Base-by-base conservation (phyloP, 2,329 filamentous ascomycete genomes). In the Sporothrix euskadiensis region DNA sequence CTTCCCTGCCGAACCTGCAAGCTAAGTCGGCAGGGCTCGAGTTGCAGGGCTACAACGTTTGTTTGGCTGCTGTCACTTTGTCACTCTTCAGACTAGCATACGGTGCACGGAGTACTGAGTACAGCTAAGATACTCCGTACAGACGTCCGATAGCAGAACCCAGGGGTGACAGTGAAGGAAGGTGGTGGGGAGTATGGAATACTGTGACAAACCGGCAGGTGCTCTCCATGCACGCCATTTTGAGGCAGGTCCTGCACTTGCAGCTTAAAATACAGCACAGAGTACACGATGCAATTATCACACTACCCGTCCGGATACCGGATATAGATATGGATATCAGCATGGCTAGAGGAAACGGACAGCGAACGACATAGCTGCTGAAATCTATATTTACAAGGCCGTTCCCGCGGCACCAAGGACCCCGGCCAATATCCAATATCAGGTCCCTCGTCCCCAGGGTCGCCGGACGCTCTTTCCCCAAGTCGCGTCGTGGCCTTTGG, bases 1-100 rank as follows among this genome's bases (percentile, higher is more conserved):
- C 47, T 69, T 69, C 44, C 44, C 47, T 69, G 47, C 66, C 47
- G 32, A 52, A 7, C 66, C 41, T 63, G 59, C 32, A n/a, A 39
- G 35, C 5, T 19, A 19, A 22, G 39, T 30, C 39, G 61, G 61
- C 61, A 65, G 39, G 39, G 39, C 59, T 44, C 1, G 4, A 44
- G 12, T 35, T 35, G 57, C 57, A 41, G n/a, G 16, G 16, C 61
- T 44, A n/a, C 26, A 39, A 30, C 6, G 6, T 39, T 61, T 47
- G 35, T 65, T 10, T 65, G 35, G 61, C 44, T 49, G 44, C 44
- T 49, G 44, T 49, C 44, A 49, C 44, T 49, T 6, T 49, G 44
- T 49, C 44, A 19, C 44, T 49, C 44, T 49, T 49, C 10, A 35
- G 30, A 10, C 57, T 61, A 30, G 26, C 57, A 56, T 8, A 35